Percentiles rank a stretch among this genome's conserved stretches.
Conservation (phyloP, 1,139 yeast genomes). For the Suhomyces panamericanus region DNA sequence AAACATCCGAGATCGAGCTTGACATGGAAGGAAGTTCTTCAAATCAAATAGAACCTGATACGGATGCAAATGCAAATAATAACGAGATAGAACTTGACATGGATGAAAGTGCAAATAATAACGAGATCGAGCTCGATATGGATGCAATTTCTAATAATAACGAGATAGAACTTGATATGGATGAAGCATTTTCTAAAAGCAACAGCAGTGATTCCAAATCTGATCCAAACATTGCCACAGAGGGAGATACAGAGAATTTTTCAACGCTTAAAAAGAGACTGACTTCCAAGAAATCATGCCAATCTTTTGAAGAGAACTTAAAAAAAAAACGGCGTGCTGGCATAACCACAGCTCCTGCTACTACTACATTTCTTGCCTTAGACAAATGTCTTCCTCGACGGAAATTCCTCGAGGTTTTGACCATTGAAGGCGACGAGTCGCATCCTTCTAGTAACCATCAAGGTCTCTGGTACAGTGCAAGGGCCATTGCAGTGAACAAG, state of each 20-base stretch:
- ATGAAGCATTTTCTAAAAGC: slow-evolving; percentile 7
- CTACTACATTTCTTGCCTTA: slow-evolving; percentile 70
- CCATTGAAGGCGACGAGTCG: slow-evolving; percentile 31
- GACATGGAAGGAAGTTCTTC: slow-evolving; percentile 27
- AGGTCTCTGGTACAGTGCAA: slow-evolving; percentile 41
- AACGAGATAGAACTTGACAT: slow-evolving; percentile 13
- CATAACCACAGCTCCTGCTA: too few species aligned
- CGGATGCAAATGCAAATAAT: not conserved
- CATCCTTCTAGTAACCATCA: slow-evolving; percentile 23
- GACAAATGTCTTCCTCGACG: slow-evolving; percentile 79
- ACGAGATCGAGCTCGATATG: slow-evolving; percentile 34
- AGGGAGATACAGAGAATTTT: not conserved
- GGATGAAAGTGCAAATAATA: slow-evolving; percentile 5
- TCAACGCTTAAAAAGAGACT: not conserved
- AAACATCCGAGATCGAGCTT: slow-evolving; percentile 23
- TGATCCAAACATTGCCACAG: too few species aligned
- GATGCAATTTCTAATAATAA: slow-evolving; percentile 15
- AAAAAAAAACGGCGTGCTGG: not conserved
- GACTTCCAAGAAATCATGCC: not conserved
- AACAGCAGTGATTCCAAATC: too few species aligned
- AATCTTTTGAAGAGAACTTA: not conserved
- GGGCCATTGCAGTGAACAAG: slow-evolving; percentile 50
- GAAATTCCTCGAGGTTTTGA: slow-evolving; percentile 47
- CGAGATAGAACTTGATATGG: slow-evolving; percentile 35
- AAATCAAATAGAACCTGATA: not conserved